Evolutionary conservation across 352 stramenopile species (phyloP).

Genomic region (Blastocystis sp.): DNA sequence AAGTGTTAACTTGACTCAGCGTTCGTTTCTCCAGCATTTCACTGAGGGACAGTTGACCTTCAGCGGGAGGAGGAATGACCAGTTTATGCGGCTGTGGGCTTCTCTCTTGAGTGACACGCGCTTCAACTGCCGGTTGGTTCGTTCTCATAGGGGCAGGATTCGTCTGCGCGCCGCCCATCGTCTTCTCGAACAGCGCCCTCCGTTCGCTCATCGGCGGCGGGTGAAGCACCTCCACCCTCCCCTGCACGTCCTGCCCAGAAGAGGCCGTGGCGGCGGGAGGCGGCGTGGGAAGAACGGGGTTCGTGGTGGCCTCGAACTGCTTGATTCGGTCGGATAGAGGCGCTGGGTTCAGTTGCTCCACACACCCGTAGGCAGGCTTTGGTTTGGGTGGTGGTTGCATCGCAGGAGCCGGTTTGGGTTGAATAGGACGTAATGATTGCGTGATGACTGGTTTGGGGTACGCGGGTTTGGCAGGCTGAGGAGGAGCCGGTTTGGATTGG

Average conservation of each 20-base stretch:
- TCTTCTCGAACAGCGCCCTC: background rate
- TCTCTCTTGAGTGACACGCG: background rate
- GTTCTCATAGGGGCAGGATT: background rate
- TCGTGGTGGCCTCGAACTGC: constrained; percentile 51
- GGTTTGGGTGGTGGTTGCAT: too few relatives aligned
- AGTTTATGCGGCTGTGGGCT: constrained; percentile 32
- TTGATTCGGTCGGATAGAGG: constrained; percentile 55
- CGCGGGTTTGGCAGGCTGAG: background rate
- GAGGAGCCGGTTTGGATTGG: background rate
- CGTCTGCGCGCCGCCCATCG: background rate
- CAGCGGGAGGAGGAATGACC: background rate
- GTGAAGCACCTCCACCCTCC: background rate
- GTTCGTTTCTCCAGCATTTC: constrained; percentile 57
- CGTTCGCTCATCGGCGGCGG: background rate
- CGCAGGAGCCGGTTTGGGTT: too few relatives aligned
- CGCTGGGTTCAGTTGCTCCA: constrained; percentile 25
- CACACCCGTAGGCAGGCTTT: background rate
- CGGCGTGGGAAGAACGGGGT: background rate
- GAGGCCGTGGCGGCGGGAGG: background rate
- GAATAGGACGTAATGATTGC: too few relatives aligned
- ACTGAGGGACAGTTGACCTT: constrained; percentile 35
- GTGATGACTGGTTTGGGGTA: background rate
- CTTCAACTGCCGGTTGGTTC: background rate
- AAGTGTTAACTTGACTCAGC: background rate
- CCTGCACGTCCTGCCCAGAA: too few relatives aligned